phyloP scores from a whole-genome alignment of 108 stramenopile genomes.

The Conticribra guillardii region DNA sequence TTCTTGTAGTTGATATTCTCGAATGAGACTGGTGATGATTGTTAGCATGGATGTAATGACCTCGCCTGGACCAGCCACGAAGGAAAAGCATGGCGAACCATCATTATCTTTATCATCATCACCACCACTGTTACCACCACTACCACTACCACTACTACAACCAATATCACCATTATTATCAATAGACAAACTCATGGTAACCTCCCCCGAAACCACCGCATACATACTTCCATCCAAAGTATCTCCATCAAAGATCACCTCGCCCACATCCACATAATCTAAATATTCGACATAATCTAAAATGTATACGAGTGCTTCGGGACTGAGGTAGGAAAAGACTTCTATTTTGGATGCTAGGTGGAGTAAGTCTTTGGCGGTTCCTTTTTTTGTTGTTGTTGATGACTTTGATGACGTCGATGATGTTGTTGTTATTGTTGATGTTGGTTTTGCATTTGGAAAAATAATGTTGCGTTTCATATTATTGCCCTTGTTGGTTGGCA shows the following conservation, averaged over 20 bases:
- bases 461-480: constrained; percentile 11
- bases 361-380: constrained; percentile 20
- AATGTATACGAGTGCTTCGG: constrained; percentile 45
- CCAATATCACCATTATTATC: not conserved
- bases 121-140: not conserved
- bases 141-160: not conserved
- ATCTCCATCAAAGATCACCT: constrained; percentile 33
- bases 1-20: constrained; percentile 28
- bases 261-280: constrained; percentile 20
- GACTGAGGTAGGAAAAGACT: constrained; percentile 54
- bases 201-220: constrained; percentile 48
- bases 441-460: constrained; percentile 18
- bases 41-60: constrained; percentile 52
- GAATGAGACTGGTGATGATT: constrained; percentile 45
- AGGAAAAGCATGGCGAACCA: constrained; percentile 19
- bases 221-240: constrained; percentile 57
- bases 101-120: constrained; percentile 8
- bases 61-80: constrained; percentile 41
- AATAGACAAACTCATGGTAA: constrained; percentile 27
- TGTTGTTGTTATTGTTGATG: not conserved
- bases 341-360: constrained; percentile 44
- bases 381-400: not conserved
- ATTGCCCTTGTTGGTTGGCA: not conserved
- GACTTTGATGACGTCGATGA: not conserved
- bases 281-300: constrained; percentile 44